Conservation (phyloP, 768 basidiomycete genomes). For the Rhodotorula kratochvilovae region DNA sequence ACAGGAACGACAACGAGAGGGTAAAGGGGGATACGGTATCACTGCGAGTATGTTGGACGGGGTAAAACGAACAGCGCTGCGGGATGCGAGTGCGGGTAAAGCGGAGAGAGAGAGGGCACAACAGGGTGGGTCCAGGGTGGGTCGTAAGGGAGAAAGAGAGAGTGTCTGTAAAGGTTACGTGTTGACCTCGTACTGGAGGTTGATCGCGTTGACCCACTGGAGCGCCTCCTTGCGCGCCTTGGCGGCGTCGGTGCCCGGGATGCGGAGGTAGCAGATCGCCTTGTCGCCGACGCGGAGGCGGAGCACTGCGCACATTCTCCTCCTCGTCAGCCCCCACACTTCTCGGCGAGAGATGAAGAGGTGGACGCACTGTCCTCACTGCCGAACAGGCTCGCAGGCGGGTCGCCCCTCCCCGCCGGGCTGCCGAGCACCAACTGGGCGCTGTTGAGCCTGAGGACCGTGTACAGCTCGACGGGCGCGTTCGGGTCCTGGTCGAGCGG, state of each 20-base stretch:
- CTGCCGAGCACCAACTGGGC: conserved; percentile 56
- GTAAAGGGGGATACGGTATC: too few species aligned
- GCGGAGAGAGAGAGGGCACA: too few species aligned
- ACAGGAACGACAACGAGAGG: too few species aligned
- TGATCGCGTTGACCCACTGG: conserved; percentile 31
- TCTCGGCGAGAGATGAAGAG: rapidly evolving
- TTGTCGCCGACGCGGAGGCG: conserved; percentile 24
- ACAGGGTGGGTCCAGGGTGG: neutral
- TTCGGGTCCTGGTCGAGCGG: conserved; percentile 66
- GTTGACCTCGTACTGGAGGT: conserved; percentile 24
- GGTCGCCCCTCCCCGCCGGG: neutral
- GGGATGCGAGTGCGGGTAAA: too few species aligned
- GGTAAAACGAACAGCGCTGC: too few species aligned
- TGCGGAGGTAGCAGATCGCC: conserved; percentile 26
- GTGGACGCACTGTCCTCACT: conserved; percentile 17
- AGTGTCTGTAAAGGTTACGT: neutral
- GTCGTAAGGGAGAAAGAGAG: too few species aligned
- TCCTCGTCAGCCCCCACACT: too few species aligned
- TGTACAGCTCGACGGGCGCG: conserved; percentile 84
- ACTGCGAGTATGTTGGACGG: too few species aligned
- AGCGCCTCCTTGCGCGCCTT: conserved; percentile 15
- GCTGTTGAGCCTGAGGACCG: conserved; percentile 89
- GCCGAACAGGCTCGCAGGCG: conserved; percentile 20
- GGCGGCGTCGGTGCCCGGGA: neutral
- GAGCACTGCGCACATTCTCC: conserved; percentile 2